These are phyloP conservation scores for Theileria parva DNA, from an alignment of 169 alveolate species.

Conservation along the genomic window DNA sequence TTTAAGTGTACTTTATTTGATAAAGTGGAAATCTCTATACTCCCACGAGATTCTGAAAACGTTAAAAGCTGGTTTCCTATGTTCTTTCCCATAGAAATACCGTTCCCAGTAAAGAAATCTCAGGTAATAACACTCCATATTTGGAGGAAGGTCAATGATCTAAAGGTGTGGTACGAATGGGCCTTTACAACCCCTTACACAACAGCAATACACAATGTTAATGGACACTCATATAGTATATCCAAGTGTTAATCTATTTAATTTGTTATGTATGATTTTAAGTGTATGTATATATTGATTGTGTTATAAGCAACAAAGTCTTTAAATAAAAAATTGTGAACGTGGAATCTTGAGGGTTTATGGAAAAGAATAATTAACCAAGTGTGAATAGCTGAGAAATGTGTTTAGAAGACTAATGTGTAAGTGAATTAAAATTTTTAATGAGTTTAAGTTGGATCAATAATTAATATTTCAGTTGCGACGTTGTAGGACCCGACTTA, in stretches of 20 bases:
- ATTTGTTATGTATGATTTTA: background rate
- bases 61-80: constrained; percentile 76
- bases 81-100: constrained; percentile 70
- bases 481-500: background rate
- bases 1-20: constrained; percentile 67
- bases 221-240: constrained; percentile 42
- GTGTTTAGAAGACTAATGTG: background rate
- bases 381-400: background rate
- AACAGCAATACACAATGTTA: constrained; percentile 49
- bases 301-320: background rate
- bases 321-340: background rate
- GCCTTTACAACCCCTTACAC: constrained; percentile 59
- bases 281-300: background rate
- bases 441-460: background rate
- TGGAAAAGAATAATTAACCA: no score
- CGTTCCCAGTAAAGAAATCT: constrained; percentile 55
- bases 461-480: background rate
- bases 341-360: background rate
- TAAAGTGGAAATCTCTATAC: constrained; percentile 67
- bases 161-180: constrained; percentile 80
- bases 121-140: constrained; percentile 67
- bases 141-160: constrained; percentile 72
- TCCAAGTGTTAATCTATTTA: background rate
- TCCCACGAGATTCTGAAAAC: constrained; percentile 67
- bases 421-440: background rate